Evolutionary conservation across 2,329 filamentous ascomycete species (phyloP).

Genomic region (Trichophyton verrucosum): DNA sequence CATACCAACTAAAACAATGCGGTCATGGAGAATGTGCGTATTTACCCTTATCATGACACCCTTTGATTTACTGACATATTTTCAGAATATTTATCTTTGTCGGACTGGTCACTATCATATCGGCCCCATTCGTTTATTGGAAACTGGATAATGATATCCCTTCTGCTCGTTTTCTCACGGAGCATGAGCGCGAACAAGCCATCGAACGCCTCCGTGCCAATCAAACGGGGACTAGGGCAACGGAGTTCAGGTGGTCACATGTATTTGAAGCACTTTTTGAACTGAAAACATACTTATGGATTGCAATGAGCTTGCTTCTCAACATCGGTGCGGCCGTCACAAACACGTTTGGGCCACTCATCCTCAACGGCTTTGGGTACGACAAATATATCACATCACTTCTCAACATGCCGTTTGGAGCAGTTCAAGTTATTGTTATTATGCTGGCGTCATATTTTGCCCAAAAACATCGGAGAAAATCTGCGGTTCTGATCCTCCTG

Average conservation of each 20-base stretch:
- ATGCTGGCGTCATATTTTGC: conserved; percentile 41
- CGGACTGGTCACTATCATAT: conserved; percentile 47
- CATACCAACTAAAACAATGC: conserved; percentile 34
- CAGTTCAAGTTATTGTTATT: conserved; percentile 48
- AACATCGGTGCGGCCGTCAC: conserved; percentile 54
- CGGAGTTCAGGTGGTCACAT: conserved; percentile 36
- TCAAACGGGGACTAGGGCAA: conserved; percentile 36
- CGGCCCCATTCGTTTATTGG: conserved; percentile 48
- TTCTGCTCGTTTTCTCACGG: conserved; percentile 38
- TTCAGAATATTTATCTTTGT: conserved; percentile 47
- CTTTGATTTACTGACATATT: neutral
- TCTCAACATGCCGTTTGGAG: conserved; percentile 56
- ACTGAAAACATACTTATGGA: conserved; percentile 45
- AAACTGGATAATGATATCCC: conserved; percentile 46
- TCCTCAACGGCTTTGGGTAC: conserved; percentile 49
- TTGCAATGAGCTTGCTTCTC: conserved; percentile 48
- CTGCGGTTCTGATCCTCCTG: conserved; percentile 41
- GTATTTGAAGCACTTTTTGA: conserved; percentile 33
- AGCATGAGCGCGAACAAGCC: conserved; percentile 35
- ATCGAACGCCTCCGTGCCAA: conserved; percentile 41
- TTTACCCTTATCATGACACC: neutral
- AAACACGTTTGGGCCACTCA: conserved; percentile 54
- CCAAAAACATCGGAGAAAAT: conserved; percentile 44
- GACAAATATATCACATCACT: conserved; percentile 47
- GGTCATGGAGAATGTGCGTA: conserved; percentile 40